Evolutionary conservation across 139 green algal genomes (phyloP), one percentile per base, ranked within the genome.

Genomic region (Yamagishiella unicocca): DNA sequence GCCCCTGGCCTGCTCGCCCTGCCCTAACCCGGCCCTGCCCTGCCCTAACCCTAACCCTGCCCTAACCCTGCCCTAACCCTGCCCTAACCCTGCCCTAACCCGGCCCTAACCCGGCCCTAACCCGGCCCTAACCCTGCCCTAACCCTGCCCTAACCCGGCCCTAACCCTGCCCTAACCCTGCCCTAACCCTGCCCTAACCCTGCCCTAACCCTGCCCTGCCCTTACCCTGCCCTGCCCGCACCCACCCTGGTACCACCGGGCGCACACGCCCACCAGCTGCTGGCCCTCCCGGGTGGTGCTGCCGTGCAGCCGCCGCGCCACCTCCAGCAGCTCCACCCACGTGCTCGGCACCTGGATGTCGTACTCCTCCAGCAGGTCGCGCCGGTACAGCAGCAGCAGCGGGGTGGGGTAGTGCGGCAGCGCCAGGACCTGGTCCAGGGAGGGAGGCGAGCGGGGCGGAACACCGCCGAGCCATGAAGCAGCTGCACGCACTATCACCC

Each of bases 381-480:
- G 54, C 6, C 76, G 76, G 54, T 72, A 84, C 54, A 84, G 53
- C 76, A 84, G 76, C 76, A 84, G 76, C 76, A 84, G 54, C 29
- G 74, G 45, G 14, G 74, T 22, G 46, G 74, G n/a, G 24, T 6
- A 4, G 46, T 42, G 45, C 45, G 45, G 74, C 74, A 66, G 46
- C 14, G 5, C 46, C 6, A 19, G 12, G 3, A 66, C 45, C 74
- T 67, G 74, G 68, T n/a, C n/a, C n/a, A n/a, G 68, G 68, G 19
- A 67, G 58, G 22, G 64, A 42, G 64, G 22, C 14, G 22, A 22
- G 58, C 58, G 31, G 58, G 58, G 12, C 50, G 17, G 50, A 58
- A 12, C 50, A 25, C 50, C 12, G 50, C 12, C 50, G 50, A 25
- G 12, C 12, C 50, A 58, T 58, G 17, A 12, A 58, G 50, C 50